phyloP scores from a whole-genome alignment of 1,284 basidiomycete species.

The Neolentinus lepideus region DNA sequence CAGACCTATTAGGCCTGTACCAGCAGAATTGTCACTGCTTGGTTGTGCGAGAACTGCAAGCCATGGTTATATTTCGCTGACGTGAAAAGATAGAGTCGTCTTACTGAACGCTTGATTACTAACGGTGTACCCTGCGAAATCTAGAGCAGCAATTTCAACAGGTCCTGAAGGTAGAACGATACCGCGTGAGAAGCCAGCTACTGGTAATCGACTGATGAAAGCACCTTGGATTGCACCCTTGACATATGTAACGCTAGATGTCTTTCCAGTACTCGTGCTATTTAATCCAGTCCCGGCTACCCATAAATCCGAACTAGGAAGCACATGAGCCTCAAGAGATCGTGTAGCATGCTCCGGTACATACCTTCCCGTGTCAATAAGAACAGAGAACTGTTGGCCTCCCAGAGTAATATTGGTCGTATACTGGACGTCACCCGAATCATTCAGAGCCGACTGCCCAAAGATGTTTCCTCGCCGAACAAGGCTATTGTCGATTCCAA shows the following conservation, averaged over 20 bases:
- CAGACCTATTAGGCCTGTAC: conserved; percentile 30
- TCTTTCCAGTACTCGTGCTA: conserved; percentile 35
- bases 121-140: conserved; percentile 47
- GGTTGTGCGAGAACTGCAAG: conserved; percentile 17
- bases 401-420: conserved; percentile 46
- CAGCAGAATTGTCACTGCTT: conserved; percentile 16
- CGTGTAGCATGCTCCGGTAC: neutral
- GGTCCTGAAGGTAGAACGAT: conserved; percentile 27
- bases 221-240: conserved; percentile 39
- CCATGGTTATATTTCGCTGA: neutral
- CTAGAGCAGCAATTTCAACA: conserved; percentile 44
- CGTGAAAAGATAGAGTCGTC: conserved; percentile 14
- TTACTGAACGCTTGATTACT: conserved; percentile 57
- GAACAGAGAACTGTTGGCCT: conserved; percentile 35
- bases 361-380: conserved; percentile 67
- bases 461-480: conserved; percentile 8
- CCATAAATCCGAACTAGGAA: conserved; percentile 48
- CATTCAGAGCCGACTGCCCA: conserved; percentile 21
- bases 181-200: neutral
- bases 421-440: conserved; percentile 43
- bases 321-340: neutral
- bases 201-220: conserved; percentile 5
- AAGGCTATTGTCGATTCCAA: neutral
- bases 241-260: conserved; percentile 40
- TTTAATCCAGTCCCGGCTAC: conserved; percentile 39